Conservation (phyloP, 1,284 basidiomycete genomes). For the Malassezia dermatis region DNA sequence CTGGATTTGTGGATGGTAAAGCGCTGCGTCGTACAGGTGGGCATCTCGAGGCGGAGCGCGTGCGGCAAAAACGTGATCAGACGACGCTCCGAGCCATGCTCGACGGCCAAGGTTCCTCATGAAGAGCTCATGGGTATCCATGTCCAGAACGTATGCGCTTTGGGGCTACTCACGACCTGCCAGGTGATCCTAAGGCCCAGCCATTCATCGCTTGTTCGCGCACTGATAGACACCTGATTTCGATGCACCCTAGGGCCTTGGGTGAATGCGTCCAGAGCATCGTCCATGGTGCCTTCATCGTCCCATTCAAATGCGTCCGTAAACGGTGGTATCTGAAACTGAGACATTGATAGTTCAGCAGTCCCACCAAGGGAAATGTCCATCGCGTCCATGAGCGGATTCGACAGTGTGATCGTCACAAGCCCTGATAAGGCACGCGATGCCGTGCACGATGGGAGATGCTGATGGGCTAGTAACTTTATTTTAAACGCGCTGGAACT, state of each 20-base stretch:
- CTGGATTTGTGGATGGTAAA: conserved; percentile 44
- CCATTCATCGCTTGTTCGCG: neutral
- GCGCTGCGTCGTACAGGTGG: conserved; percentile 43
- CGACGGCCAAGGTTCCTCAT: conserved; percentile 9
- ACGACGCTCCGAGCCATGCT: conserved; percentile 42
- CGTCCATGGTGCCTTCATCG: neutral
- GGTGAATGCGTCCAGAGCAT: neutral
- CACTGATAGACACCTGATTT: neutral
- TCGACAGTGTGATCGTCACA: conserved; percentile 27
- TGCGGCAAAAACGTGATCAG: conserved; percentile 40
- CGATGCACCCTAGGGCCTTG: conserved; percentile 3
- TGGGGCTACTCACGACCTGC: neutral
- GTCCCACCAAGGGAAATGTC: conserved; percentile 16
- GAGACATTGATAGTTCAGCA: neutral
- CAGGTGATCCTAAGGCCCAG: neutral
- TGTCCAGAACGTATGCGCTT: conserved; percentile 7
- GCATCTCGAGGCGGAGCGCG: conserved; percentile 36
- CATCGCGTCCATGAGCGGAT: conserved; percentile 38
- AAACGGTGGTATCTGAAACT: neutral
- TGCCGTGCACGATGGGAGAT: conserved; percentile 58
- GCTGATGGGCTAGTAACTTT: conserved; percentile 85
- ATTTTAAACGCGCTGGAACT: conserved; percentile 90
- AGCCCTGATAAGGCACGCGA: neutral
- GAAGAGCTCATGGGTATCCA: neutral
- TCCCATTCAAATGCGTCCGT: conserved; percentile 4